Evolutionary conservation across 163 green algal genomes (phyloP).

Genomic region (Scenedesmus sp.): DNA sequence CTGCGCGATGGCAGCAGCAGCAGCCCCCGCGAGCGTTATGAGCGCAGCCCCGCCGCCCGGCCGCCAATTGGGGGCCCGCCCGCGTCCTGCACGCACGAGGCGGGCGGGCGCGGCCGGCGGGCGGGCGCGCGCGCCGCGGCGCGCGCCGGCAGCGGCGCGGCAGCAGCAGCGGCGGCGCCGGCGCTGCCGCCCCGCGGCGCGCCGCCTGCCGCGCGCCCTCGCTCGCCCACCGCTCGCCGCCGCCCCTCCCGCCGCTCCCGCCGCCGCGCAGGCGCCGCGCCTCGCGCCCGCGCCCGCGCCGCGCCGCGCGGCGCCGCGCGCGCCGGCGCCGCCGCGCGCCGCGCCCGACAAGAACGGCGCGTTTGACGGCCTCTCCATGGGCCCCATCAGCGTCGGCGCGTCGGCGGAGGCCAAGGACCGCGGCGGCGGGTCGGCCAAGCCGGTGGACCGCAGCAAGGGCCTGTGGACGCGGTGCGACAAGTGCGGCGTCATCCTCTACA

Average conservation of each 20-base stretch:
- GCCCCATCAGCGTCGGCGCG: constrained; percentile 37
- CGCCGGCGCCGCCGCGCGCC: neutral
- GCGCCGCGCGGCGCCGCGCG: neutral
- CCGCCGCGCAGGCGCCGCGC: neutral
- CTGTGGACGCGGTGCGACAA: constrained; percentile 76
- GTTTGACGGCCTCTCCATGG: constrained; percentile 31
- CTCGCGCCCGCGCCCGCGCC: neutral
- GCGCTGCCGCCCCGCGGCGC: neutral
- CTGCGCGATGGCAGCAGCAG: too few relatives aligned
- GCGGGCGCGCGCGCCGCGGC: too few relatives aligned
- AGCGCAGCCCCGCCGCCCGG: too few relatives aligned
- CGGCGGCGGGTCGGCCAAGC: constrained; percentile 21
- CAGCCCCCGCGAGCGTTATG: too few relatives aligned
- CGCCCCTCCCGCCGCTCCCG: neutral
- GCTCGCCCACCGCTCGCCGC: neutral
- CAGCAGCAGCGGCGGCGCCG: neutral
- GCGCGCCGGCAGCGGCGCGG: too few relatives aligned
- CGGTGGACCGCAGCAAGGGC: constrained; percentile 68
- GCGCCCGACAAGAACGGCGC: constrained; percentile 53
- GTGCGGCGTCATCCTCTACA: constrained; percentile 74
- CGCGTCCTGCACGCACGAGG: too few relatives aligned
- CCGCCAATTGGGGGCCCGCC: too few relatives aligned
- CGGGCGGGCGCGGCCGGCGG: too few relatives aligned
- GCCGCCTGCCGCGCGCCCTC: neutral
- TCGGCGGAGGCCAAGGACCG: neutral